phyloP scores from a whole-genome alignment of 163 green algal genomes.

The Chloromonas sp. region DNA sequence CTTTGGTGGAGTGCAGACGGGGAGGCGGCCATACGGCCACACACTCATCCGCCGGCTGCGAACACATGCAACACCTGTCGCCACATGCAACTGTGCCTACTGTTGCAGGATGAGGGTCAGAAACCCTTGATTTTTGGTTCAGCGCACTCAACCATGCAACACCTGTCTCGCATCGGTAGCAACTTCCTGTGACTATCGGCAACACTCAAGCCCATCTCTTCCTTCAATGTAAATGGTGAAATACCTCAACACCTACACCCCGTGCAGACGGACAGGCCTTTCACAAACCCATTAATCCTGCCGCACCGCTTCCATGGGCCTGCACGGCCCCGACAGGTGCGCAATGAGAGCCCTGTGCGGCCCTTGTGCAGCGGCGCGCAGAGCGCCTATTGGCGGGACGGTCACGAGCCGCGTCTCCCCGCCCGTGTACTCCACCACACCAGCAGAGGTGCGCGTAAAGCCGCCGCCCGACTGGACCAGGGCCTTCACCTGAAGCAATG shows the following conservation, averaged over 20 bases:
- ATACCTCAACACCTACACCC: neutral
- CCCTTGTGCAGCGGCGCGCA: neutral
- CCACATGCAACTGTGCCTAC: too few relatives aligned
- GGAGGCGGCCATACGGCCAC: too few relatives aligned
- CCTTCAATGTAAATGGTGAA: neutral
- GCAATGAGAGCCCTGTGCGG: neutral
- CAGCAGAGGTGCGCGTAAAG: constrained; percentile 31
- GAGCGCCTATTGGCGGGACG: constrained; percentile 8
- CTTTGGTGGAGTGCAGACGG: too few relatives aligned
- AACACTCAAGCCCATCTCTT: neutral
- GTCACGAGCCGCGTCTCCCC: constrained; percentile 68
- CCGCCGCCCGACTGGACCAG: constrained; percentile 52
- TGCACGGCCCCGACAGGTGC: neutral
- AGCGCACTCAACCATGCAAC: too few relatives aligned
- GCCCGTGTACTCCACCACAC: constrained; percentile 40
- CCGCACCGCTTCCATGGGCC: neutral
- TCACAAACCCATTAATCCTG: neutral
- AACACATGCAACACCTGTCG: too few relatives aligned
- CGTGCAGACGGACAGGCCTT: neutral
- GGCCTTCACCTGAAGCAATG: constrained; percentile 47
- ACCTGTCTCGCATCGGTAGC: too few relatives aligned
- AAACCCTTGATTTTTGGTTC: too few relatives aligned
- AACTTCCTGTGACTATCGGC: too few relatives aligned
- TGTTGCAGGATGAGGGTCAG: too few relatives aligned
- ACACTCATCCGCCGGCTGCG: too few relatives aligned